These are phyloP conservation scores for Globisporangium paddicum DNA, from an alignment of 352 stramenopile species.

Conservation along the genomic window DNA sequence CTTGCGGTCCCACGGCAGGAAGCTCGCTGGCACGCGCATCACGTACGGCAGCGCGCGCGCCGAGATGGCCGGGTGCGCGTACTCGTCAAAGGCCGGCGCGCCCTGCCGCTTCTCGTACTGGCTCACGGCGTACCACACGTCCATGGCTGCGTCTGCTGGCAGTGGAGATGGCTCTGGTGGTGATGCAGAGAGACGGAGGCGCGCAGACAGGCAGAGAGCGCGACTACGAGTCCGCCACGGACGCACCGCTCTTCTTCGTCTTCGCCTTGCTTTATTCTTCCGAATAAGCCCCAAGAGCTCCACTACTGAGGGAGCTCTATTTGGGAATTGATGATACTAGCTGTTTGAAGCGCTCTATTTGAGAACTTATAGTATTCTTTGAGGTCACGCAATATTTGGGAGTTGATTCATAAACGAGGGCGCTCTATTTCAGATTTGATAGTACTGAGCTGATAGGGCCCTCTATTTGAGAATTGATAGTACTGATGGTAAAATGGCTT, in stretches of 20 bases:
- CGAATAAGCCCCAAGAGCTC: neutral
- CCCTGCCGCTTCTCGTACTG: slow-evolving; percentile 51
- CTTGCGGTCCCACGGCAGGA: slow-evolving; percentile 63
- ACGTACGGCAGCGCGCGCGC: slow-evolving; percentile 34
- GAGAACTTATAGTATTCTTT: too few relatives aligned
- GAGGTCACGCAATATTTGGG: too few relatives aligned
- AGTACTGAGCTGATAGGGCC: too few relatives aligned
- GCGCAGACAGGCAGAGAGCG: neutral
- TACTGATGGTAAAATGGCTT: neutral
- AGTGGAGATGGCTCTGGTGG: neutral
- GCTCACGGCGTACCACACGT: slow-evolving; percentile 65
- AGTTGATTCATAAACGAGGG: too few relatives aligned
- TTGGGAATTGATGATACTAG: too few relatives aligned
- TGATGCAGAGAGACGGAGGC: neutral
- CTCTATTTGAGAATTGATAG: too few relatives aligned
- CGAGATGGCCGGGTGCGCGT: slow-evolving; percentile 48
- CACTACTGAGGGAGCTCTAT: too few relatives aligned
- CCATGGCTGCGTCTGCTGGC: slow-evolving; percentile 26
- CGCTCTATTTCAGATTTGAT: too few relatives aligned
- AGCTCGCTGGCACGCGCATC: slow-evolving; percentile 59
- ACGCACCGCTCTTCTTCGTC: neutral
- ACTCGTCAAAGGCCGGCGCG: slow-evolving; percentile 53
- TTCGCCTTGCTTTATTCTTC: neutral
- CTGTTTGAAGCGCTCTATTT: too few relatives aligned
- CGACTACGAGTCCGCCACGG: neutral